Evolutionary conservation across 805 yeast genomes (phyloP).

Genomic region (Wickerhamomyces rabaulensis): DNA sequence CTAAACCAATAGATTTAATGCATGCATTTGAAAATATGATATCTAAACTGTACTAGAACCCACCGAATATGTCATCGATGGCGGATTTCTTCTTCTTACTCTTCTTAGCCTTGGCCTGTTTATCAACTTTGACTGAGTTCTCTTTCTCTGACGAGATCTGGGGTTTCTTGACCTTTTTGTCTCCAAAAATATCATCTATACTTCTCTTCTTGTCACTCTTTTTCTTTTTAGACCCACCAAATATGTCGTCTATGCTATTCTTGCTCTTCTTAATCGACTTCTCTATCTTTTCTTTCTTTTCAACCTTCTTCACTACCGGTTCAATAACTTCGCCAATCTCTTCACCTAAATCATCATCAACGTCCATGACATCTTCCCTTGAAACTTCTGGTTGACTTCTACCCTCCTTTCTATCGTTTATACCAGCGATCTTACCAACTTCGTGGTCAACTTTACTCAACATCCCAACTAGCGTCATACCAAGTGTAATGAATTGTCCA

Average conservation of each 20-base stretch:
- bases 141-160: neutral
- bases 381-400: neutral
- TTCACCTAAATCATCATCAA: constrained; percentile 21
- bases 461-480: constrained; percentile 60
- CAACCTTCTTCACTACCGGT: neutral
- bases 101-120: constrained; percentile 5
- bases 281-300: neutral
- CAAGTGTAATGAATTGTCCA: constrained; percentile 74
- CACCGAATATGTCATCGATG: constrained; percentile 74
- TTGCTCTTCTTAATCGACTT: neutral
- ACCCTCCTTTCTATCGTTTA: constrained; percentile 2
- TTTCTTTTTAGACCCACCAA: constrained; percentile 5
- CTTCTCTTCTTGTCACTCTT: neutral
- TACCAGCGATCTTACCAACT: constrained; percentile 11
- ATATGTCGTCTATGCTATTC: neutral
- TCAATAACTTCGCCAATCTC: constrained; percentile 22
- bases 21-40: neutral
- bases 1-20: constrained; percentile 7
- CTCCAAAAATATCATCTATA: constrained; percentile 9
- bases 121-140: neutral
- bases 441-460: constrained; percentile 39
- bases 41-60: constrained; percentile 4
- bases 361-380: neutral
- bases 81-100: constrained; percentile 45
- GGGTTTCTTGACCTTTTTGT: constrained; percentile 3